These are phyloP conservation scores for Yamadazyma atmosphaerica DNA, from an alignment of 1,139 yeast species.

Conservation along the genomic window DNA sequence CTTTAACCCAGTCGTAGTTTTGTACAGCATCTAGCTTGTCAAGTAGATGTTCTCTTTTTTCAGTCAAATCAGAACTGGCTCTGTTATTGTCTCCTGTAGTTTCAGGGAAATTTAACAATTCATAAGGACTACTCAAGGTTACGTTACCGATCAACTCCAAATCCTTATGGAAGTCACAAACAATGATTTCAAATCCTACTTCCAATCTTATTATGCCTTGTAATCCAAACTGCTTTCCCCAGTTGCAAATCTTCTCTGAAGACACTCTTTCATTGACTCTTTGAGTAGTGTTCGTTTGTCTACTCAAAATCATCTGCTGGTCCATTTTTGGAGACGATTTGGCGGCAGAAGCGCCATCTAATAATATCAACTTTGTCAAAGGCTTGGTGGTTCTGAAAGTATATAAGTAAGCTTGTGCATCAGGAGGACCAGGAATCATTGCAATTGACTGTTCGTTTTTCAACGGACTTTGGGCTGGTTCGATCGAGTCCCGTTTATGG, in stretches of 20 bases:
- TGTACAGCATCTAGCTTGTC: constrained; percentile 11
- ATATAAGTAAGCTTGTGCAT: constrained; percentile 20
- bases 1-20: constrained; percentile 41
- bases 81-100: constrained; percentile 1
- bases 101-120: constrained; percentile 32
- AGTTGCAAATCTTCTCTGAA: constrained; percentile 49
- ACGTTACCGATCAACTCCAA: constrained; percentile 44
- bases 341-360: constrained; percentile 64
- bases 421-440: constrained; percentile 2
- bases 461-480: too few relatives aligned
- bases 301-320: constrained; percentile 47
- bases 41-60: constrained; percentile 21
- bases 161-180: constrained; percentile 47
- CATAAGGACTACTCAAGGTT: constrained; percentile 33
- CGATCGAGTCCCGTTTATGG: too few relatives aligned
- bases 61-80: constrained; percentile 8
- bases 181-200: constrained; percentile 53
- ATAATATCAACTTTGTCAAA: constrained; percentile 41
- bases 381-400: constrained; percentile 48
- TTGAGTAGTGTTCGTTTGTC: constrained; percentile 21
- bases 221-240: constrained; percentile 50
- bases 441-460: too few relatives aligned
- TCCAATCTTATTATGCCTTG: constrained; percentile 56
- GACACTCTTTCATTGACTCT: constrained; percentile 38
- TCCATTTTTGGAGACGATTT: constrained; percentile 60